phyloP scores from a whole-genome alignment of 2,329 filamentous ascomycete genomes.

The Thelonectria rubi region DNA sequence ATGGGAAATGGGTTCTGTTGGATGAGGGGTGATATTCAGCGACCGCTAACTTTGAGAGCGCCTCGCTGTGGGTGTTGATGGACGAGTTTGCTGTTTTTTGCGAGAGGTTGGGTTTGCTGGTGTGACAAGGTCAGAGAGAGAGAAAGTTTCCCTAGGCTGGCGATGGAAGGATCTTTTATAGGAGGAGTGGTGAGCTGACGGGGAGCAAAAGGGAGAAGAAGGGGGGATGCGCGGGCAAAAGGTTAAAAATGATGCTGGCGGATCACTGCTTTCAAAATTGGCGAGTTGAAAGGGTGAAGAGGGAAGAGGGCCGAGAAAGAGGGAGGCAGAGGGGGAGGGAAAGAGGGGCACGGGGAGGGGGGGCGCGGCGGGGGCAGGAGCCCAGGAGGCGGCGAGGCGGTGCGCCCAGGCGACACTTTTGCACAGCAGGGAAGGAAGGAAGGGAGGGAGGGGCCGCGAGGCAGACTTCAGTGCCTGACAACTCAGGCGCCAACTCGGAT shows the following conservation, averaged over 20 bases:
- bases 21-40: slow-evolving; percentile 53
- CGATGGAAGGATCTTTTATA: slow-evolving; percentile 22
- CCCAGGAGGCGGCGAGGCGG: slow-evolving; percentile 8
- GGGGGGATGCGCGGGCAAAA: slow-evolving; percentile 23
- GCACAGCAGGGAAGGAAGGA: background rate
- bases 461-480: background rate
- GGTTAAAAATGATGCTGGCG: slow-evolving; percentile 7
- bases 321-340: slow-evolving; percentile 24
- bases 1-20: slow-evolving; percentile 63
- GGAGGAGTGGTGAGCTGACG: background rate
- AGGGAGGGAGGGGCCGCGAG: background rate
- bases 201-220: slow-evolving; percentile 19
- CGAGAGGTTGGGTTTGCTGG: background rate
- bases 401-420: slow-evolving; percentile 12
- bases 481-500: background rate
- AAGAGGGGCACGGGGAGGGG: slow-evolving; percentile 29
- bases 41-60: slow-evolving; percentile 59
- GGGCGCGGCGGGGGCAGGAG: background rate
- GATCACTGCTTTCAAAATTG: slow-evolving; percentile 5
- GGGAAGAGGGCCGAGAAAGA: slow-evolving; percentile 20
- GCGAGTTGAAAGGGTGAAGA: slow-evolving; percentile 19
- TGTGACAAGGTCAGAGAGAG: slow-evolving; percentile 20
- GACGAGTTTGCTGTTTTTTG: slow-evolving; percentile 21
- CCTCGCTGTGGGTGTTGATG: slow-evolving; percentile 53
- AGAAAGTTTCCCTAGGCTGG: background rate